Evolutionary conservation across 805 yeast species (phyloP), one percentile per base, ranked within the genome.

Genomic region (Ogataea trehaloabstinens): DNA sequence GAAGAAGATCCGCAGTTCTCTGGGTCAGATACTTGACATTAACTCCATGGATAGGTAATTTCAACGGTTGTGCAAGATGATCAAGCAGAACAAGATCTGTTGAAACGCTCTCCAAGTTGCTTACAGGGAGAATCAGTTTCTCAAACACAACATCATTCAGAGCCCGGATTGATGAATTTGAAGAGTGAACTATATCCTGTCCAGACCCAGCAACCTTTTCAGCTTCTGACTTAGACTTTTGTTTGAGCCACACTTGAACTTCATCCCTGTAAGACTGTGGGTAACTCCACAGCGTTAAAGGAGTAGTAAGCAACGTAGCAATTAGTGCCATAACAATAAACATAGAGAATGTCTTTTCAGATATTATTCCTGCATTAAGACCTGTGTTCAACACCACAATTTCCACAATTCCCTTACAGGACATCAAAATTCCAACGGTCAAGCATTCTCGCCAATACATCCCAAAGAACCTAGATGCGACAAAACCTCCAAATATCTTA

Each of bases 371-470:
- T 4, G 93, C 84, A 44, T 75, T 78, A 39, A 84, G 68, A 34
- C 95, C 95, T 18, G 82, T 78, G 29, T 76, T 79, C 47, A 85
- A 67, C 16, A 85, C 93, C 29, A 85, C 90, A 56, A 85, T 81
- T 61, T 85, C 95, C 18, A 85, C 93, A 46, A 85, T 83, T 61
- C 95, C 95, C 61, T 85, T 85, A 70, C 95, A 85, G 5, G 91
- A 83, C 93, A 85, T 85, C 49, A 85, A 67, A 18, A 83, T 74
- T 37, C 95, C 95, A 27, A 84, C 91, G 2, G 90, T 70, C 24
- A 80, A 57, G 2, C 88, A 75, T 57, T 85, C 93, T 56, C 90
- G 73, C 84, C 85, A 80, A 34, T 70, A 69, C 34, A 85, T 61
- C 1, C 84, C 85, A 56, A 72, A 73, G 28, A 76, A 42, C 47